Evolutionary conservation across 2,329 filamentous ascomycete species (phyloP).

Genomic region (Zymoseptoria brevis): DNA sequence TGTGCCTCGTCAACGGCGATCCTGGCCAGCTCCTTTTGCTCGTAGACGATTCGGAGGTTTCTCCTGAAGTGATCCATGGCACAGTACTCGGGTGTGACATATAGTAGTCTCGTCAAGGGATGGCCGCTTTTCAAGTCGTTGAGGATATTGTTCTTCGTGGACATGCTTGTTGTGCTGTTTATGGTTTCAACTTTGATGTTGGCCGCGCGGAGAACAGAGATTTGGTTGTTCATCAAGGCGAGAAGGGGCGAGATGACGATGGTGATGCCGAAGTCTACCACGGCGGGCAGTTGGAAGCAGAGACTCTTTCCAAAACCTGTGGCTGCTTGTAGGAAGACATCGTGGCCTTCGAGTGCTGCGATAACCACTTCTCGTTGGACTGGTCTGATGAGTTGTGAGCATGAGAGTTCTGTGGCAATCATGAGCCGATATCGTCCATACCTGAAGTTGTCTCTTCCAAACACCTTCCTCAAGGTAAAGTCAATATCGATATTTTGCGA

Average conservation of each 20-base stretch:
- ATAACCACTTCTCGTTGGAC: constrained; percentile 81
- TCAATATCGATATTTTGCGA: constrained; percentile 29
- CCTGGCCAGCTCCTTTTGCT: constrained; percentile 75
- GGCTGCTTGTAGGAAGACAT: constrained; percentile 89
- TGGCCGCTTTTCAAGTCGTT: constrained; percentile 81
- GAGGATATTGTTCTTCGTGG: constrained; percentile 61
- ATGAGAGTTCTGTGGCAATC: neutral
- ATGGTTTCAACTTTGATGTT: constrained; percentile 76
- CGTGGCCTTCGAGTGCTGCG: constrained; percentile 70
- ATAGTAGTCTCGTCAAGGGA: constrained; percentile 72
- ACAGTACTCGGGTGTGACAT: constrained; percentile 89
- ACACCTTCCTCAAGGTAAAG: constrained; percentile 31
- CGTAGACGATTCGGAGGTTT: constrained; percentile 62
- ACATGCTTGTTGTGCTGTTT: constrained; percentile 67
- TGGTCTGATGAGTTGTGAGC: constrained; percentile 46
- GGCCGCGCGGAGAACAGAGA: constrained; percentile 65
- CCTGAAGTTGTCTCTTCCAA: constrained; percentile 30
- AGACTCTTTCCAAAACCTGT: constrained; percentile 88
- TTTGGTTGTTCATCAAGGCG: constrained; percentile 93
- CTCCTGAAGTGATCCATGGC: constrained; percentile 68
- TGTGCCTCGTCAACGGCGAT: constrained; percentile 92
- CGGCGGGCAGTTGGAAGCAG: constrained; percentile 85
- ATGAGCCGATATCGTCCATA: constrained; percentile 4
- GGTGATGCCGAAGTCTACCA: constrained; percentile 81
- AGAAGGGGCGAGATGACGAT: constrained; percentile 84